Evolutionary conservation across 1,139 yeast genomes (phyloP).

Genomic region (Pichiaceae sp.): DNA sequence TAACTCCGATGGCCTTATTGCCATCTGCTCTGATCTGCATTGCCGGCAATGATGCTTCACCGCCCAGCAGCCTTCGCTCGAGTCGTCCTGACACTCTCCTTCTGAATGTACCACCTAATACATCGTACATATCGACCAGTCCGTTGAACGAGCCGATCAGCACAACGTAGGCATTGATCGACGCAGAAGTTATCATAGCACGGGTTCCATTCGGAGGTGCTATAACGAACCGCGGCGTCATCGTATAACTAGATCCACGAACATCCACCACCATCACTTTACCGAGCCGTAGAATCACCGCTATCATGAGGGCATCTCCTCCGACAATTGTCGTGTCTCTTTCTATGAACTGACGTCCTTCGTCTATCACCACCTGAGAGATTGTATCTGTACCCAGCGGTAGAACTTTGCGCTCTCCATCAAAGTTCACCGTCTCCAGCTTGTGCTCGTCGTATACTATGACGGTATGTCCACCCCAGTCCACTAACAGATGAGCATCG

Average conservation of each 20-base stretch:
- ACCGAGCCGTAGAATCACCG: conserved; percentile 31
- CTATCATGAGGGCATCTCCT: conserved; percentile 44
- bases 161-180: conserved; percentile 18
- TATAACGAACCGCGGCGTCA: conserved; percentile 14
- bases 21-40: conserved; percentile 32
- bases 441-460: conserved; percentile 24
- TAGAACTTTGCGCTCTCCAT: conserved; percentile 16
- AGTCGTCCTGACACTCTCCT: conserved; percentile 29
- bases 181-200: conserved; percentile 12
- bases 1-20: conserved; percentile 39
- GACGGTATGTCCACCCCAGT: conserved; percentile 42
- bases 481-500: conserved; percentile 30
- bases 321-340: conserved; percentile 34
- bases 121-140: conserved; percentile 51
- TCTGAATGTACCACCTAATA: conserved; percentile 48
- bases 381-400: conserved; percentile 29
- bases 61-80: conserved; percentile 8
- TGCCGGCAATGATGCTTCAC: conserved; percentile 28
- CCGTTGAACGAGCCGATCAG: conserved; percentile 54
- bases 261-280: conserved; percentile 31
- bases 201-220: conserved; percentile 13
- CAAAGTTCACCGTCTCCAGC: conserved; percentile 21
- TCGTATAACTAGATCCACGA: conserved; percentile 22
- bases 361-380: conserved; percentile 19
- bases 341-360: conserved; percentile 9